These are phyloP conservation scores for Auriscalpium orientale DNA, from an alignment of 768 basidiomycete genomes.

Conservation along the genomic window DNA sequence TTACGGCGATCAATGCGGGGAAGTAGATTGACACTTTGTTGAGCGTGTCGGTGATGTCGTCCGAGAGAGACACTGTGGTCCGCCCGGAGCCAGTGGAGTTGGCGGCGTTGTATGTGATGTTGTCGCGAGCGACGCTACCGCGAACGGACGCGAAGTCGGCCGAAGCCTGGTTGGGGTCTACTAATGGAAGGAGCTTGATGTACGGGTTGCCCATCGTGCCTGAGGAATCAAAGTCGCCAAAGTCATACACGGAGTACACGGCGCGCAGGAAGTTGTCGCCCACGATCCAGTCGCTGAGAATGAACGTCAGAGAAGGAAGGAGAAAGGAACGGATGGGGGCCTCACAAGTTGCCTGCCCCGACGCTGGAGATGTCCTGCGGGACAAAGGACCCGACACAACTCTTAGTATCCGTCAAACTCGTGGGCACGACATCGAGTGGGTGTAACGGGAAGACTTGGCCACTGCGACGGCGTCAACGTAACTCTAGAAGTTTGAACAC, in stretches of 20 bases:
- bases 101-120: slow-evolving; percentile 58
- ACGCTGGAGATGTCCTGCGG: slow-evolving; percentile 47
- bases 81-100: slow-evolving; percentile 32
- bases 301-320: background rate
- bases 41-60: slow-evolving; percentile 50
- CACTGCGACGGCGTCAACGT: slow-evolving; percentile 30
- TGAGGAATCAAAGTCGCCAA: slow-evolving; percentile 63
- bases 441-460: slow-evolving; percentile 70
- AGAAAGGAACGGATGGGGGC: background rate
- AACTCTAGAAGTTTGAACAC: background rate
- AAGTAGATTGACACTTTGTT: slow-evolving; percentile 57
- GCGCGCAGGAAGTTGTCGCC: slow-evolving; percentile 82
- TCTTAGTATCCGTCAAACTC: slow-evolving; percentile 34
- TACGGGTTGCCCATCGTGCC: slow-evolving; percentile 71
- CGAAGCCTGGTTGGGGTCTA: slow-evolving; percentile 65
- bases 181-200: slow-evolving; percentile 63
- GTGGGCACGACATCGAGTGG: slow-evolving; percentile 66
- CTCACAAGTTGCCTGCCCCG: slow-evolving; percentile 54
- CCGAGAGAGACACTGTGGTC: slow-evolving; percentile 45
- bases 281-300: slow-evolving; percentile 66
- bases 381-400: slow-evolving; percentile 71
- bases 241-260: slow-evolving; percentile 78
- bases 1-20: slow-evolving; percentile 67
- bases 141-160: slow-evolving; percentile 60
- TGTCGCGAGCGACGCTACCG: slow-evolving; percentile 54